Conservation (phyloP, 2,329 filamentous ascomycete genomes). For the Tolypocladium nubicola region DNA sequence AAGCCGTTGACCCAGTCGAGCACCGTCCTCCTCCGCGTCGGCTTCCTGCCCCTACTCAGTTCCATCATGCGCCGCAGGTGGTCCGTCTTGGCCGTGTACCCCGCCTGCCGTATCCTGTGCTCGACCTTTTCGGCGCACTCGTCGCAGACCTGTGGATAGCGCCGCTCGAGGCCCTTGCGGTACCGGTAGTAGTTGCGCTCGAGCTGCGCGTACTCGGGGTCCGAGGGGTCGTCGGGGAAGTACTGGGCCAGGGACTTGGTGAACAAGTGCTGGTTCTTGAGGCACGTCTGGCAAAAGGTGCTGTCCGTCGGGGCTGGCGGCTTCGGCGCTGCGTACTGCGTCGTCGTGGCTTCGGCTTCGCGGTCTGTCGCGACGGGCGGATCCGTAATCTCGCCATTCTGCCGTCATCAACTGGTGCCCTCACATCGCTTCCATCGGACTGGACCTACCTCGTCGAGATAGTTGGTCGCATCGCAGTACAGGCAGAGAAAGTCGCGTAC, state of each 20-base stretch:
- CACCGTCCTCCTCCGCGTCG: slow-evolving; percentile 18
- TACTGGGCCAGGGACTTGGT: slow-evolving; percentile 71
- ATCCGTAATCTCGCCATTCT: slow-evolving; percentile 86
- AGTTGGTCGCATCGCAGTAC: slow-evolving; percentile 78
- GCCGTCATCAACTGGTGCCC: slow-evolving; percentile 2
- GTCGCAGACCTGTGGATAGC: slow-evolving; percentile 82
- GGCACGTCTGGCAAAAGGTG: slow-evolving; percentile 64
- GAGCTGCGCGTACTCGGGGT: slow-evolving; percentile 59
- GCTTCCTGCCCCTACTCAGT: slow-evolving; percentile 35
- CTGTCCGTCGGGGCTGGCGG: slow-evolving; percentile 19
- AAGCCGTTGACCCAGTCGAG: slow-evolving; percentile 32
- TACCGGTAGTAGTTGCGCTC: slow-evolving; percentile 62
- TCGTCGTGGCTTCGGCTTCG: slow-evolving; percentile 28
- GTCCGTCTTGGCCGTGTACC: slow-evolving; percentile 78
- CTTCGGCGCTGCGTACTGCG: slow-evolving; percentile 36
- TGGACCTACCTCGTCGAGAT: slow-evolving; percentile 64
- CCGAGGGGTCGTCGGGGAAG: slow-evolving; percentile 50
- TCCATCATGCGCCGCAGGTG: slow-evolving; percentile 67
- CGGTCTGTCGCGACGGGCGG: slow-evolving; percentile 53
- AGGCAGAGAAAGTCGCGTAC: slow-evolving; percentile 62
- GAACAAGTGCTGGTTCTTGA: slow-evolving; percentile 81
- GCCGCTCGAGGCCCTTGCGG: slow-evolving; percentile 61
- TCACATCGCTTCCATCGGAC: neutral
- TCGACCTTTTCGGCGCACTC: slow-evolving; percentile 68
- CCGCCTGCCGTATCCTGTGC: slow-evolving; percentile 56